Conservation (phyloP, 164 flowering plant species). For the Kingdonia uniflora region DNA sequence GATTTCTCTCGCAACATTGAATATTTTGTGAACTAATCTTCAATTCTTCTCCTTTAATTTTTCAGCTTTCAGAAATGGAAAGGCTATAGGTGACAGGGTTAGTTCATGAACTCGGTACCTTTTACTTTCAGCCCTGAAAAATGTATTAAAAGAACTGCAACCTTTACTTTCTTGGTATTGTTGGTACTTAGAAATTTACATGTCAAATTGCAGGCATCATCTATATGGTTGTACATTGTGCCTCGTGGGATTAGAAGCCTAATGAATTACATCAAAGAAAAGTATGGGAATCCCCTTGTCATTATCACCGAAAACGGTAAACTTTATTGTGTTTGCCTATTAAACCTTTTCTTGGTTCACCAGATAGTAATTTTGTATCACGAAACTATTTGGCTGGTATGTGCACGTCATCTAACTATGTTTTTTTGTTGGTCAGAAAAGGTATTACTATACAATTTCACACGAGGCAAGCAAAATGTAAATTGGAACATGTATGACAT, state of each 20-base stretch:
- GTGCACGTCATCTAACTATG: too few relatives aligned
- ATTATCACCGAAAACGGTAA: slow-evolving; percentile 88
- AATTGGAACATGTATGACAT: too few relatives aligned
- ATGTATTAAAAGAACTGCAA: neutral
- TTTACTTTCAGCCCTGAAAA: neutral
- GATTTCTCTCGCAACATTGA: too few relatives aligned
- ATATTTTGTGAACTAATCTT: too few relatives aligned
- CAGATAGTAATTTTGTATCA: too few relatives aligned
- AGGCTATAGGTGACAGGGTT: slow-evolving; percentile 68
- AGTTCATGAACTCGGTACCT: neutral
- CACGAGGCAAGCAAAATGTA: too few relatives aligned
- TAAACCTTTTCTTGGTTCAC: too few relatives aligned
- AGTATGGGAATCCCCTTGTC: slow-evolving; percentile 74
- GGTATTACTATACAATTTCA: too few relatives aligned
- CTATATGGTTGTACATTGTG: slow-evolving; percentile 85
- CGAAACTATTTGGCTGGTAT: too few relatives aligned
- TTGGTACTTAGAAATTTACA: neutral
- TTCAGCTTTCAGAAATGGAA: slow-evolving; percentile 47
- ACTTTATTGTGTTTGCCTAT: too few relatives aligned
- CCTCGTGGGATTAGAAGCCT: slow-evolving; percentile 75
- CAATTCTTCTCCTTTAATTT: neutral
- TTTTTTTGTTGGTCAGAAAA: too few relatives aligned
- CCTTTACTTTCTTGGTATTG: neutral
- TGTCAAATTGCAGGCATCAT: slow-evolving; percentile 49
- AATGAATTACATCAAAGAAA: slow-evolving; percentile 75